Evolutionary conservation across 2,329 filamentous ascomycete species (phyloP).

Genomic region (Cercospora brassicicola): DNA sequence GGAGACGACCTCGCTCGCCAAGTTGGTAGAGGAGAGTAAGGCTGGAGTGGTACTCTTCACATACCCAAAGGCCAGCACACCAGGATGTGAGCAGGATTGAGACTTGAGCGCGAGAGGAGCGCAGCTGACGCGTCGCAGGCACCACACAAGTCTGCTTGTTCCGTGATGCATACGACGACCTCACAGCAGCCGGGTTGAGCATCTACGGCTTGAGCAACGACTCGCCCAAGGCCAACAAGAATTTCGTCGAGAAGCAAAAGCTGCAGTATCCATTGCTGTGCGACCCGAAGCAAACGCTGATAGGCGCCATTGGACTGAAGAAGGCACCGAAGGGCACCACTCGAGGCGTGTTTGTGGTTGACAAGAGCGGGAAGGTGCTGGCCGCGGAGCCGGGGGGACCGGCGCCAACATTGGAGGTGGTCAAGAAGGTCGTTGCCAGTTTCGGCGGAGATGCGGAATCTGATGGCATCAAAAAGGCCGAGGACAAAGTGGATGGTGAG

Average conservation of each 20-base stretch:
- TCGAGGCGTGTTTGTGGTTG: conserved; percentile 82
- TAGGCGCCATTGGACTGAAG: conserved; percentile 83
- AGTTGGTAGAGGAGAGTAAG: conserved; percentile 79
- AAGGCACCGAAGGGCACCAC: conserved; percentile 78
- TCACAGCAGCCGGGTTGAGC: conserved; percentile 75
- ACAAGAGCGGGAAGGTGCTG: conserved; percentile 68
- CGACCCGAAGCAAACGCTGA: conserved; percentile 72
- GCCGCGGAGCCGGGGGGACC: conserved; percentile 74
- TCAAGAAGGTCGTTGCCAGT: conserved; percentile 67
- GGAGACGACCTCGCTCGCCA: conserved; percentile 72
- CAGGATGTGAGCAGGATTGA: conserved; percentile 70
- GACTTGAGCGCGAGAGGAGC: neutral
- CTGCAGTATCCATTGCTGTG: conserved; percentile 86
- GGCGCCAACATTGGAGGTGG: conserved; percentile 72
- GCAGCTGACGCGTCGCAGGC: conserved; percentile 55
- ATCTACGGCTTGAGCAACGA: conserved; percentile 91
- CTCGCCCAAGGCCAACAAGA: conserved; percentile 85
- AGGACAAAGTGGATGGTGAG: conserved; percentile 34
- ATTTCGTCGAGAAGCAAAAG: conserved; percentile 87
- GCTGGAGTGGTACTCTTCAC: conserved; percentile 89
- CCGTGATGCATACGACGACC: conserved; percentile 75
- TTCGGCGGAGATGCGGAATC: conserved; percentile 37
- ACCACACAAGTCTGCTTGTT: conserved; percentile 92
- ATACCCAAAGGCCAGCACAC: conserved; percentile 91
- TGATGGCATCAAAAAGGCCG: conserved; percentile 39